Evolutionary conservation across 2,329 filamentous ascomycete genomes (phyloP), one percentile per base, ranked within the genome.

Genomic region (Neonectria punicea): DNA sequence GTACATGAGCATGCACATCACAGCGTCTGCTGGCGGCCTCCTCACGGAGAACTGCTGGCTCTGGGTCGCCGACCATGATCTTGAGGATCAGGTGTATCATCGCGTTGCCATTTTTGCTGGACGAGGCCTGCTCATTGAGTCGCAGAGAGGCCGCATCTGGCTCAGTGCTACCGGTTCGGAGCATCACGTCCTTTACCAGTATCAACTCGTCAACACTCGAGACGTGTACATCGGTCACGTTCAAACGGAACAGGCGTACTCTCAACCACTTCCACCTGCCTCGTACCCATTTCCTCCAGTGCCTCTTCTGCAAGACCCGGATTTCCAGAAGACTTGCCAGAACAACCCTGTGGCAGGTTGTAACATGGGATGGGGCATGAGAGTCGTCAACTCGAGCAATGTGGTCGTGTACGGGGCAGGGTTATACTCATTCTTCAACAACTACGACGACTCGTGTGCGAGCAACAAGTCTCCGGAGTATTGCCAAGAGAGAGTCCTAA

Each of bases 231-330:
- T 89, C 73, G 89, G 88, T 18, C 84, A 89, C 70, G 86, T 89
- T 53, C 90, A 93, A 75, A 89, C 90, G 54, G 90, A 93, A 77
- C 89, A 90, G 5, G 87, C 90, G 1, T 93, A 93, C 79, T 92
- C 87, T 78, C 90, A 93, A 76, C 87, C 89, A 25, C 87, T 86
- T 73, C 90, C 90, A 0, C 80, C 79, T 50, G 87, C 90, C 0
- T 82, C 84, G 0, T 79, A 80, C 8, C 90, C 89, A 1, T 92
- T 91, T 78, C 74, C 81, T 0, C 71, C 79, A 0, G 79, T 81
- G 20, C 47, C 76, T 1, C 73, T 79, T 13, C 77, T 84, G 59
- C 50, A 63, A 8, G 73, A 75, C 43, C 73, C 73, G 1, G 39
- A 74, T 51, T 75, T 75, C 39, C 54, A 66, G 41, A 50, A n/a